Percentiles rank a stretch among this genome's conserved stretches.
Evolutionary conservation across 1,284 basidiomycete genomes (phyloP).

Genomic region (Heimioporus retisporus): DNA sequence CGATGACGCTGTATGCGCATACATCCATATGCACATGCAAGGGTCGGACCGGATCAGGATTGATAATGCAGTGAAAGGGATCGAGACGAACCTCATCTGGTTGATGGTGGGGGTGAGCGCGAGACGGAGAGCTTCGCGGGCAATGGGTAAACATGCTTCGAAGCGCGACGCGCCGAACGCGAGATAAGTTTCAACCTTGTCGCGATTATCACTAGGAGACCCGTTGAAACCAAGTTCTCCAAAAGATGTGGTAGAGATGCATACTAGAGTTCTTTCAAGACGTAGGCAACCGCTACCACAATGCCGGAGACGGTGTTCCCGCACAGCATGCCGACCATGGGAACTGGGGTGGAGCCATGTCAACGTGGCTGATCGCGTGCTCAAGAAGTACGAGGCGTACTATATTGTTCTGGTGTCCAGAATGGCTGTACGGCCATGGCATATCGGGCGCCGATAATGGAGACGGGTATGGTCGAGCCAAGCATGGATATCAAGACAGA

Average conservation of each 20-base stretch:
- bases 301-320: constrained; percentile 83
- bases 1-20: constrained; percentile 67
- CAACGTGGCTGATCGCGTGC: not conserved
- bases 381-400: constrained; percentile 51
- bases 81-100: constrained; percentile 76
- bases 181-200: constrained; percentile 87
- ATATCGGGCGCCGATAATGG: constrained; percentile 80
- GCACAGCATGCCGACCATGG: constrained; percentile 90
- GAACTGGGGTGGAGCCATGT: constrained; percentile 60
- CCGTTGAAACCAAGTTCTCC: constrained; percentile 6
- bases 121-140: constrained; percentile 79
- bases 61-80: not conserved
- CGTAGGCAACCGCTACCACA: constrained; percentile 72
- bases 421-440: constrained; percentile 84
- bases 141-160: constrained; percentile 85
- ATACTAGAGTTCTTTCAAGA: constrained; percentile 75
- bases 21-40: not conserved
- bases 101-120: constrained; percentile 86
- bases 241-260: constrained; percentile 32
- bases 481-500: constrained; percentile 77
- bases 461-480: constrained; percentile 82
- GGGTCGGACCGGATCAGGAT: not conserved
- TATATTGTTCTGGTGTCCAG: constrained; percentile 86
- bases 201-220: constrained; percentile 73
- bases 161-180: constrained; percentile 85